Evolutionary conservation across 306 rosid genomes (phyloP), one percentile per base, ranked within the genome.

Genomic region (Lathyrus tuberosus): DNA sequence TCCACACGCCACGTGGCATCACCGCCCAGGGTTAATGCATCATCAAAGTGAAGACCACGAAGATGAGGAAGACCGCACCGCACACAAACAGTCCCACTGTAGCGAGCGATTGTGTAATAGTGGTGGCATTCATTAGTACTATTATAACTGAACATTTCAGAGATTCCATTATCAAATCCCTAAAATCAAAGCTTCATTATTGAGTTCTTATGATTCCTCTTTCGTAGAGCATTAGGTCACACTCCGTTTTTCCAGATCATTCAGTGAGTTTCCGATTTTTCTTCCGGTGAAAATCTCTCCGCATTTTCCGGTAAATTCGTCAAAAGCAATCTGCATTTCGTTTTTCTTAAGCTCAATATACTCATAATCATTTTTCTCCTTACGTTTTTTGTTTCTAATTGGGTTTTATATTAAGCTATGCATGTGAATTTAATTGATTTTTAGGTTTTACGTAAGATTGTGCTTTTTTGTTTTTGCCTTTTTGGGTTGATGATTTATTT

Each of bases 151-250:
- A 42, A 42, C 8, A 24, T 40, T 4, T 26, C 24, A 1, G 4
- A 40, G 72, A 52, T 11, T 65, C 10, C 38, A 57, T 33, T 49
- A 48, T 71, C 77, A 58, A 71, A 51, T 10, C 43, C 47, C 64
- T 58, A 58, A 26, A 3, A 17, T 49, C 62, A 63, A 8, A 63
- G 15, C 9, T 0, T 20, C 12, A 51, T 37, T 24, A 48, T 35
- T 4, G 15, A 4, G 8, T 24, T 38, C 37, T 31, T 17, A 9
- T n/a, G 58, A 47, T 61, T 69, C 24, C 49, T 65, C 72, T 64
- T 20, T 9, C 31, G 38, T 47, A 64, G 38, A 62, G 3, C 5
- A 10, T 43, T 51, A 24, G 26, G 10, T 64, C 48, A 44, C 48
- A 15, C 61, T 5, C 5, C 4, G 42, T 58, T 28, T 0, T 44